Conservation (phyloP, 352 stramenopile species). For the Globisporangium orthogonon region DNA sequence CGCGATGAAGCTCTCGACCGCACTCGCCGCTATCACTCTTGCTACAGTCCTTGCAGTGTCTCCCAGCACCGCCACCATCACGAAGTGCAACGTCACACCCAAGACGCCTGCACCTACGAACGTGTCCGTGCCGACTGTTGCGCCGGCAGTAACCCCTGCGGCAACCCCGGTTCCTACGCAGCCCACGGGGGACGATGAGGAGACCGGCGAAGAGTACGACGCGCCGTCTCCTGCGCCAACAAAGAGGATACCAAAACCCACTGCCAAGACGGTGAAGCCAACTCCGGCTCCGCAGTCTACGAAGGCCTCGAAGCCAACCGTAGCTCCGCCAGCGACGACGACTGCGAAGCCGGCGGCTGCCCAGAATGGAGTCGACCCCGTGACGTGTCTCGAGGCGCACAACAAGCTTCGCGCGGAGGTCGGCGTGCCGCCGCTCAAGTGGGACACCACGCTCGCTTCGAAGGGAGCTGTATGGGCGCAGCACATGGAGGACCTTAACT, state of each 20-base stretch:
- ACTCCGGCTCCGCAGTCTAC: not conserved
- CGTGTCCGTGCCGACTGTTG: not conserved
- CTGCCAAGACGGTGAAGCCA: not conserved
- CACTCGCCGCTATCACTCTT: not conserved
- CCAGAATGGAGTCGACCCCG: constrained; percentile 7
- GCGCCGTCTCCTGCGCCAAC: not conserved
- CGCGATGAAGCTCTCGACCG: not conserved
- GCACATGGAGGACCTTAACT: constrained; percentile 12
- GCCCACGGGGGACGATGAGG: not conserved
- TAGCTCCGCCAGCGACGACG: constrained; percentile 2
- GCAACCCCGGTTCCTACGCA: not conserved
- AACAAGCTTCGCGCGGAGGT: constrained; percentile 10
- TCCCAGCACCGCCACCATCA: not conserved
- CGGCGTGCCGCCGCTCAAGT: constrained; percentile 5
- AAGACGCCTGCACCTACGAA: not conserved
- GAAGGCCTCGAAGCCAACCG: constrained; percentile 15
- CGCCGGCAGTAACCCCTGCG: not conserved
- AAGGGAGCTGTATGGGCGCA: constrained; percentile 9
- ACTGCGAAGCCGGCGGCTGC: not conserved
- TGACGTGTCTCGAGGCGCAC: constrained; percentile 8
- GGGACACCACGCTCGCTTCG: constrained; percentile 6
- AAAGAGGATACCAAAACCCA: not conserved
- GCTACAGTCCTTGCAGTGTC: not conserved
- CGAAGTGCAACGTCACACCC: not conserved
- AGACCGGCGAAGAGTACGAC: constrained; percentile 1